These are phyloP conservation scores for Xylaria sp. DNA, from an alignment of 2,329 filamentous ascomycete genomes.

Conservation along the genomic window DNA sequence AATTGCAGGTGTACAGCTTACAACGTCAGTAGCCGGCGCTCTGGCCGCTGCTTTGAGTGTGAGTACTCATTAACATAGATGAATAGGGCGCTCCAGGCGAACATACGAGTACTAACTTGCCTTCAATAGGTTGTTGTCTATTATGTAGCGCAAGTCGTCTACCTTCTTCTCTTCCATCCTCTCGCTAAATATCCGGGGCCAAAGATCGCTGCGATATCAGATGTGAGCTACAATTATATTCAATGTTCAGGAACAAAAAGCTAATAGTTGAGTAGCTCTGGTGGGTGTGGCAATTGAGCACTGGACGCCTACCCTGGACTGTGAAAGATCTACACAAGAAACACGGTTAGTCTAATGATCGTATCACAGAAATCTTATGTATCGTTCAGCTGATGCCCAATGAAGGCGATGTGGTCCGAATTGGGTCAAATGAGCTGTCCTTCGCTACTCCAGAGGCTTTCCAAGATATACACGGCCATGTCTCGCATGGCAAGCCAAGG, in stretches of 20 bases:
- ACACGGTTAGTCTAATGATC: conserved; percentile 22
- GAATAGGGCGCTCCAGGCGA: too few relatives aligned
- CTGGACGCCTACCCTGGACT: conserved; percentile 22
- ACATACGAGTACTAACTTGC: background rate
- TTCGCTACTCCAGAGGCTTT: conserved; percentile 46
- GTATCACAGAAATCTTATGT: background rate
- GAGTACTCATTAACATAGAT: background rate
- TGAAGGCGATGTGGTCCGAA: conserved; percentile 45
- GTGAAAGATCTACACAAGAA: conserved; percentile 26
- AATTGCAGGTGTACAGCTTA: conserved; percentile 3
- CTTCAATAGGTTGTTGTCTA: conserved; percentile 14
- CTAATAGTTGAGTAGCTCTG: conserved; percentile 24
- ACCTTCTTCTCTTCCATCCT: conserved; percentile 29
- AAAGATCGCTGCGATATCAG: conserved; percentile 29
- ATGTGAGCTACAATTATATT: conserved; percentile 13
- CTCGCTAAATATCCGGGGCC: conserved; percentile 32
- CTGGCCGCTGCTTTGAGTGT: conserved; percentile 8
- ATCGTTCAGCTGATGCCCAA: background rate
- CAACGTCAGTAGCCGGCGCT: conserved; percentile 4
- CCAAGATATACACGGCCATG: conserved; percentile 46
- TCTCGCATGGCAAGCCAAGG: conserved; percentile 26
- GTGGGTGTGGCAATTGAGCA: conserved; percentile 20
- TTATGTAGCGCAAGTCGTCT: background rate
- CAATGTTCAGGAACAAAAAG: background rate
- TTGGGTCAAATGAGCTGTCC: conserved; percentile 49